Evolutionary conservation across 2,329 filamentous ascomycete genomes (phyloP), one percentile per base, ranked within the genome.

Genomic region (Intubia oerlemansii): DNA sequence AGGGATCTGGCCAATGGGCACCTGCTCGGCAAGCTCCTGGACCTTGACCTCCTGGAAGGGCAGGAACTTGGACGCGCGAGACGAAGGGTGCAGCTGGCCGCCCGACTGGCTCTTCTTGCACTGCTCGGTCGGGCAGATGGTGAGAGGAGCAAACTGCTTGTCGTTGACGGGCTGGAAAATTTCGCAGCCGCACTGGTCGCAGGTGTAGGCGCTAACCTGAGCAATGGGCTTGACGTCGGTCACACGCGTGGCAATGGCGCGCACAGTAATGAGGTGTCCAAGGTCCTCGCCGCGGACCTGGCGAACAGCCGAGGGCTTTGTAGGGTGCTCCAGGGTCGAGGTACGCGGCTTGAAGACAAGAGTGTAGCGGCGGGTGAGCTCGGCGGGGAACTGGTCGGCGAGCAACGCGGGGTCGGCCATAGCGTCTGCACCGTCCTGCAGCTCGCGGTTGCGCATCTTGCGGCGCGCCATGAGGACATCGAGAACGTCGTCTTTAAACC

Each of bases 1-100:
- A 18, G 88, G 88, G 42, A 98, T 98, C 47, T 98, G 88, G 28
- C 88, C 88, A 38, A 98, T 90, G 7, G 88, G 88, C 0, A 98
- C 88, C 50, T 98, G 88, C 48, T 98, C 88, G n/a, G 88, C 82
- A 70, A 95, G 80, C 48, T 98, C 88, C 52, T 98, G 88, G 32
- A 98, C 82, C 56, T 95, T 95, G 52, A 95, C 71, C 51, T 98
- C 88, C 51, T 98, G 88, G 57, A 98, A 98, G 4, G 88, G 82
- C 43, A 92, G 56, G 45, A 95, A 98, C 44, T 95, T 98, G 29
- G 84, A 93, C 1, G 85, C 88, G 42, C 88, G 68, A n/a, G 84
- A 90, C 1, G 85, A 93, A 21, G 90, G 69, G 48, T 91, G 85
- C 22, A 98, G 64, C 49, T 93, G 81, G 12, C 88, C 88, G 50